Evolutionary conservation across 2,329 filamentous ascomycete genomes (phyloP).

Genomic region (Teratosphaeria viscida): DNA sequence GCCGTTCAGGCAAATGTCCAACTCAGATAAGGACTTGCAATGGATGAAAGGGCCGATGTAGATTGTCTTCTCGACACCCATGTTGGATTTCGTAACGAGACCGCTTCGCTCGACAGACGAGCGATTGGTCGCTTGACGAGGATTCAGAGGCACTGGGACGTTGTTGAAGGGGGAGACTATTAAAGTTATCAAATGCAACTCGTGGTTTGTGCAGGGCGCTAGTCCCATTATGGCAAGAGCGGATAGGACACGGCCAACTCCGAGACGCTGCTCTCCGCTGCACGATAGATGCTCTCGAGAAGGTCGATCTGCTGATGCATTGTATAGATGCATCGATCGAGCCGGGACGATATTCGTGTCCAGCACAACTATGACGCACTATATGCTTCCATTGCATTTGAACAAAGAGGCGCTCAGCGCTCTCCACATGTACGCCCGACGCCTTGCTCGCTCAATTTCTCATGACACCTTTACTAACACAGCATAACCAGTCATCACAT

Average conservation of each 20-base stretch:
- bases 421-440: neutral
- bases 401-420: neutral
- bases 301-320: neutral
- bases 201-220: neutral
- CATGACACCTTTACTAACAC: neutral
- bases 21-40: constrained; percentile 35
- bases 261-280: neutral
- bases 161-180: neutral
- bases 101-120: neutral
- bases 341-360: neutral
- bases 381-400: neutral
- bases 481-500: neutral
- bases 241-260: neutral
- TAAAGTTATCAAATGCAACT: neutral
- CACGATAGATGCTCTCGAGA: neutral
- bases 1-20: constrained; percentile 40
- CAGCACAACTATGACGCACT: neutral
- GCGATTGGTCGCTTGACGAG: neutral
- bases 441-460: neutral
- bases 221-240: neutral
- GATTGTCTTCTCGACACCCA: constrained; percentile 28
- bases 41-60: constrained; percentile 56
- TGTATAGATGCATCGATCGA: neutral
- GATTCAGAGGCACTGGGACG: neutral
- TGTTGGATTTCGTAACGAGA: neutral